Percentiles rank a stretch among this genome's conserved stretches.
Evolutionary conservation across 1,284 basidiomycete species (phyloP).

Genomic region (Bondarzewia mesenterica): DNA sequence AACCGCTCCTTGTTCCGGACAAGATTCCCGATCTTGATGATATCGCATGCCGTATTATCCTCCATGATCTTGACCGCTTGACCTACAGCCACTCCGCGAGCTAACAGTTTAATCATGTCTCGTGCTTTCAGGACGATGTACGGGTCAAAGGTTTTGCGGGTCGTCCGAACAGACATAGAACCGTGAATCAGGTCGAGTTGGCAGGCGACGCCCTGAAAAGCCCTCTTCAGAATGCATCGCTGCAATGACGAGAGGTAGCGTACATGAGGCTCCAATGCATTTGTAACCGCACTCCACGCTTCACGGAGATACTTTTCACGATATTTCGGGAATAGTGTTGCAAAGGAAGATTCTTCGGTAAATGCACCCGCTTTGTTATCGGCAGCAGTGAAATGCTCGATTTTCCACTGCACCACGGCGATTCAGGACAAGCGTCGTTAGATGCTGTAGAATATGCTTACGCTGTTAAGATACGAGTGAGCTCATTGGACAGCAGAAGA

Average conservation of each 20-base stretch:
- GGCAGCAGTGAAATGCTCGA: slow-evolving; percentile 66
- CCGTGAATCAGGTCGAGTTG: slow-evolving; percentile 95
- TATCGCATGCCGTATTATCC: slow-evolving; percentile 89
- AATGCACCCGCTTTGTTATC: slow-evolving; percentile 84
- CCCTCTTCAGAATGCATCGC: too few species aligned
- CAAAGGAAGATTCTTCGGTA: slow-evolving; percentile 94
- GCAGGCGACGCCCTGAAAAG: slow-evolving; percentile 74
- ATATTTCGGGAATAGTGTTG: slow-evolving; percentile 98
- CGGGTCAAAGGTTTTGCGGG: slow-evolving; percentile 94
- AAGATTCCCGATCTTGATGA: slow-evolving; percentile 95
- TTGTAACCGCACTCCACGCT: slow-evolving; percentile 92
- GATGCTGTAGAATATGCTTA: slow-evolving; percentile 17
- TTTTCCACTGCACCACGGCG: slow-evolving; percentile 64
- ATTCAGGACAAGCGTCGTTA: slow-evolving; percentile 1
- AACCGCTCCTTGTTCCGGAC: slow-evolving; percentile 97
- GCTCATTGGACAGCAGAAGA: slow-evolving; percentile 6
- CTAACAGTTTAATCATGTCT: slow-evolving; percentile 93
- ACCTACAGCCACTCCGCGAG: slow-evolving; percentile 78
- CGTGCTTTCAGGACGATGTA: slow-evolving; percentile 95
- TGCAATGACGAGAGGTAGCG: slow-evolving; percentile 14
- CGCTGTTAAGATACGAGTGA: slow-evolving; percentile 20
- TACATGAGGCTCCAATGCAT: slow-evolving; percentile 78
- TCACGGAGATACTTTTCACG: slow-evolving; percentile 94
- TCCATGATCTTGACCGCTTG: slow-evolving; percentile 91
- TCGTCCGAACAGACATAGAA: slow-evolving; percentile 95